Evolutionary conservation across 768 basidiomycete species (phyloP).

Genomic region (Naematelia encephala): DNA sequence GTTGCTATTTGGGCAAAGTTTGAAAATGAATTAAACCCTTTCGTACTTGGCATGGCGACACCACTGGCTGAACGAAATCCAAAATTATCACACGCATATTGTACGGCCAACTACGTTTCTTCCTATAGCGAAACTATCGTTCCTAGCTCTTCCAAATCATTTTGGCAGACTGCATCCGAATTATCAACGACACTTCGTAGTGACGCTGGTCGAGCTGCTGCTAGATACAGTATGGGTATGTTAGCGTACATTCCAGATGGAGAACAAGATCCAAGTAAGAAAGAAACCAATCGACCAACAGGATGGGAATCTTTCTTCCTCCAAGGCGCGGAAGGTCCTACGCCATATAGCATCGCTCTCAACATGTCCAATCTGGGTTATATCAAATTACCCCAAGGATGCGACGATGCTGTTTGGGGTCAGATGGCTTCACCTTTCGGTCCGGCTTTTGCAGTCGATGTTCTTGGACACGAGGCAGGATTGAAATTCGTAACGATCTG

Average conservation of each 20-base stretch:
- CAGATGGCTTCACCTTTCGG: constrained; percentile 14
- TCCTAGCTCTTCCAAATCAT: neutral
- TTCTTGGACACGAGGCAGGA: constrained; percentile 24
- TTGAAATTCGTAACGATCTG: constrained; percentile 15
- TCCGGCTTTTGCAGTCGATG: constrained; percentile 9
- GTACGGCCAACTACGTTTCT: constrained; percentile 18
- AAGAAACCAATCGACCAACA: constrained; percentile 8
- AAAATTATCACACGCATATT: constrained; percentile 12
- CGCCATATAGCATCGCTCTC: constrained; percentile 9
- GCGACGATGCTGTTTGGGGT: constrained; percentile 24
- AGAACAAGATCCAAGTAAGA: neutral
- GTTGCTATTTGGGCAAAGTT: constrained; percentile 17
- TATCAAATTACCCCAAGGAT: constrained; percentile 8
- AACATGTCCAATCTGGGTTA: constrained; percentile 26
- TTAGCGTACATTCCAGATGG: constrained; percentile 24
- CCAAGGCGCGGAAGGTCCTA: neutral
- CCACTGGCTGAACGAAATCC: neutral
- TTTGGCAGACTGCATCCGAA: constrained; percentile 13
- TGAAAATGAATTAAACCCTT: neutral
- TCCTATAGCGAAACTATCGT: constrained; percentile 1
- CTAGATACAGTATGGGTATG: constrained; percentile 17
- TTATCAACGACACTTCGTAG: constrained; percentile 6
- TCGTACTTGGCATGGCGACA: neutral
- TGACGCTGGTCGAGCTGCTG: constrained; percentile 1
- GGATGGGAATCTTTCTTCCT: constrained; percentile 27